Conservation (phyloP, 2,329 filamentous ascomycete genomes). For the Hypoxylon sp. region DNA sequence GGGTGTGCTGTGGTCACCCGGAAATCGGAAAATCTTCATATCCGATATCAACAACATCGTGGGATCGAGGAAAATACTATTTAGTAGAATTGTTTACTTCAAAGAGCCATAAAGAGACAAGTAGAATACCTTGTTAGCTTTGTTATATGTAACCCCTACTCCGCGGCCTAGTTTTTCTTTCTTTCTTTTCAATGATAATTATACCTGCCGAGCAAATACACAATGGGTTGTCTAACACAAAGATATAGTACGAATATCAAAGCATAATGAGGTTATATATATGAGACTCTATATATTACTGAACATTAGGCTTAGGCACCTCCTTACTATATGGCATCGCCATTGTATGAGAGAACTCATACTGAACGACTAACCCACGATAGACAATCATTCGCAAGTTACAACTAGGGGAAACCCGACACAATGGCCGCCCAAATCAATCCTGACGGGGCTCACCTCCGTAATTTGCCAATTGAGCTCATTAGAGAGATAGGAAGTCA, state of each 20-base stretch:
- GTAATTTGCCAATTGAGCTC: conserved; percentile 17
- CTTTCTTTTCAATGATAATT: not conserved
- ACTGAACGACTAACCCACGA: not conserved
- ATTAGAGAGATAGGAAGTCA: conserved; percentile 15
- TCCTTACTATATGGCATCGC: not conserved
- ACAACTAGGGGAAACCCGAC: not conserved
- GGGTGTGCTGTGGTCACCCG: no score
- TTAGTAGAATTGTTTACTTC: not conserved
- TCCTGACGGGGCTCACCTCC: not conserved
- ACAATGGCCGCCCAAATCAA: not conserved
- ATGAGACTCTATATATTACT: no score
- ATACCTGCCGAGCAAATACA: not conserved
- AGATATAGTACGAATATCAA: no score
- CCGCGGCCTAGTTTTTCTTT: not conserved
- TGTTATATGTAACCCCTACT: not conserved
- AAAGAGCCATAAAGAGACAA: not conserved
- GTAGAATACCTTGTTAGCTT: not conserved
- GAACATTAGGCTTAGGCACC: no score
- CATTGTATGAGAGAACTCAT: not conserved
- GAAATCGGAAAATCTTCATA: no score
- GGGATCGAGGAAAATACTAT: not conserved
- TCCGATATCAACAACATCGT: not conserved
- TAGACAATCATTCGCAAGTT: not conserved
- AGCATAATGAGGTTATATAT: no score
- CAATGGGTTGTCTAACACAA: not conserved